Evolutionary conservation across 345 rosid genomes (phyloP).

Genomic region (Dipteronia dyeriana): DNA sequence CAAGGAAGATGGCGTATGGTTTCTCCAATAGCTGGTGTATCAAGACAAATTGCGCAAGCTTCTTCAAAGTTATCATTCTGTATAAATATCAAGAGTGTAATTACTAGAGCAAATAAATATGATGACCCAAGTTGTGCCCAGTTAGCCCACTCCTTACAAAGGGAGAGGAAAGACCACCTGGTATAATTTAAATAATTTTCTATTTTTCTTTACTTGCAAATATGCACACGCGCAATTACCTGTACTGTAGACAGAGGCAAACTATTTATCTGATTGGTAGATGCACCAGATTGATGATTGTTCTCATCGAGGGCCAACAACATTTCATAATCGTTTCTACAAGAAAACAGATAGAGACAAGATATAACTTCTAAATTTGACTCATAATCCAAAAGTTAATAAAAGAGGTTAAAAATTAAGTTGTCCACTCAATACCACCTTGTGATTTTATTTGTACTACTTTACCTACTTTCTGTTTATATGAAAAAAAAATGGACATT

Average conservation of each 20-base stretch:
- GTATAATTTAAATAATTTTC: background rate
- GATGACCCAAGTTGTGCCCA: background rate
- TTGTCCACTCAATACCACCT: background rate
- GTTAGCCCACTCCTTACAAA: background rate
- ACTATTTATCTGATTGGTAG: conserved; percentile 62
- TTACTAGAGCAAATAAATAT: background rate
- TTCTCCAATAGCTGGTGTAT: conserved; percentile 73
- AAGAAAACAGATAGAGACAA: conserved; percentile 16
- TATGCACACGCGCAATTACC: conserved; percentile 27
- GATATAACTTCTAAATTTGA: conserved; percentile 7
- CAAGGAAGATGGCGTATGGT: conserved; percentile 93
- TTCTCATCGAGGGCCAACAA: conserved; percentile 88
- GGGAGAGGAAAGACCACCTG: background rate
- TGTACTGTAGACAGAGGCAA: conserved; percentile 80
- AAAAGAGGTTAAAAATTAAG: background rate
- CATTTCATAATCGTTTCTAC: conserved; percentile 94
- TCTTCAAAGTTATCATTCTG: conserved; percentile 71
- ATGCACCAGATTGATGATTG: conserved; percentile 59
- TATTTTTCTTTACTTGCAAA: conserved; percentile 3
- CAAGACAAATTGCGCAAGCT: conserved; percentile 84
- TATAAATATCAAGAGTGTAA: conserved; percentile 20
- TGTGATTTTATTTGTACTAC: background rate
- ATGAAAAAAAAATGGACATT: background rate
- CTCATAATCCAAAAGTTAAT: background rate
- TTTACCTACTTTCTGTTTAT: background rate